A percentile compares a stretch with the other conserved stretches of the same genome.
Evolutionary conservation across 768 basidiomycete genomes (phyloP).

Genomic region (Mycena floridula): DNA sequence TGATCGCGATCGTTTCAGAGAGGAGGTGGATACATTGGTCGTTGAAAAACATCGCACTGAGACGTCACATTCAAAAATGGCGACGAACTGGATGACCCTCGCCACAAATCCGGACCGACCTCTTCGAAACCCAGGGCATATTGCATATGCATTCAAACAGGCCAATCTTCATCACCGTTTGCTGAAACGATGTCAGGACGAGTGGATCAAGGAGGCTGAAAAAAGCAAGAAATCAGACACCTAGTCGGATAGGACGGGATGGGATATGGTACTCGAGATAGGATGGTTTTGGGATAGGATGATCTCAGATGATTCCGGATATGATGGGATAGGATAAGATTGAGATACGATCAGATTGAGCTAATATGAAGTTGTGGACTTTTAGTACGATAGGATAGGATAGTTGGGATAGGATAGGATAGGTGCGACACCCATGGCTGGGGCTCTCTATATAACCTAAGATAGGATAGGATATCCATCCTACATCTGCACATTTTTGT

Average conservation of each 20-base stretch:
- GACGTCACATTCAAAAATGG: neutral
- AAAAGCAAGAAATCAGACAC: neutral
- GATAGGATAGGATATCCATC: no score
- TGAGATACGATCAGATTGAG: neutral
- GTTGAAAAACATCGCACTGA: conserved; percentile 16
- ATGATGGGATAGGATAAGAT: neutral
- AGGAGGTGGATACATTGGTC: conserved; percentile 22
- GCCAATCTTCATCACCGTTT: neutral
- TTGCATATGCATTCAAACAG: neutral
- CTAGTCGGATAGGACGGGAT: neutral
- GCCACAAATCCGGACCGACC: neutral
- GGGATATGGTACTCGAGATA: neutral
- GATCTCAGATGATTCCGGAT: neutral
- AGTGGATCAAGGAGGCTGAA: neutral
- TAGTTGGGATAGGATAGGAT: neutral
- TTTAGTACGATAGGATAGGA: neutral
- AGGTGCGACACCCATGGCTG: no score
- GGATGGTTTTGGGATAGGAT: neutral
- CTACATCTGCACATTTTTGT: no score
- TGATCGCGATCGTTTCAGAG: conserved; percentile 14
- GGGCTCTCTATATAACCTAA: no score
- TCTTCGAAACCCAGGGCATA: neutral
- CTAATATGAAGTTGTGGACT: neutral
- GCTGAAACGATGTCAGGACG: neutral
- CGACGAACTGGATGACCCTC: neutral